These are phyloP conservation scores for Sherardia arvensis DNA, from an alignment of 257 asterid genomes.

Conservation along the genomic window DNA sequence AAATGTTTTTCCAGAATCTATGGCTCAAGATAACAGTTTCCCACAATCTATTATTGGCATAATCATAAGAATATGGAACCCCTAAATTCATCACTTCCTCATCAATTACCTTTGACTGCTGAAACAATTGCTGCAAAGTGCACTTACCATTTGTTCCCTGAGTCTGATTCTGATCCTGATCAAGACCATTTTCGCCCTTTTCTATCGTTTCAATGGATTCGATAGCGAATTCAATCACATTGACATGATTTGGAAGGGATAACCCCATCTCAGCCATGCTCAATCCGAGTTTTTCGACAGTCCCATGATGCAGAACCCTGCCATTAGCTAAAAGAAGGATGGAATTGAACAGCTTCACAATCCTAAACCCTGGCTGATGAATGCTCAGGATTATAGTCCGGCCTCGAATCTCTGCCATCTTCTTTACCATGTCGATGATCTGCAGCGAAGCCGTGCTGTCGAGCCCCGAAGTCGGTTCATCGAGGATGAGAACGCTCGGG, in stretches of 20 bases:
- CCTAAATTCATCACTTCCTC: conserved; percentile 33
- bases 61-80: conserved; percentile 25
- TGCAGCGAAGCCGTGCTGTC: conserved; percentile 81
- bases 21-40: conserved; percentile 61
- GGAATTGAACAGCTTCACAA: conserved; percentile 55
- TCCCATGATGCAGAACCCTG: conserved; percentile 67
- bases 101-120: conserved; percentile 63
- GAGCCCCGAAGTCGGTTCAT: conserved; percentile 94
- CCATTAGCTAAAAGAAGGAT: conserved; percentile 69
- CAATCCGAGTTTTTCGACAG: conserved; percentile 50
- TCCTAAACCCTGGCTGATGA: conserved; percentile 83
- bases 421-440: conserved; percentile 66
- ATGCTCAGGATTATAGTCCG: conserved; percentile 69
- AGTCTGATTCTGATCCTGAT: conserved; percentile 17
- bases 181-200: conserved; percentile 18
- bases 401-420: conserved; percentile 67
- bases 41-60: conserved; percentile 45
- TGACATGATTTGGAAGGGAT: conserved; percentile 52
- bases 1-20: conserved; percentile 71
- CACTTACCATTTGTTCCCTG: conserved; percentile 40
- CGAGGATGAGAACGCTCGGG: conserved; percentile 70
- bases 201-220: conserved; percentile 70
- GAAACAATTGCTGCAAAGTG: conserved; percentile 77
- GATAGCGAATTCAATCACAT: conserved; percentile 70
- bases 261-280: conserved; percentile 54